Conservation (phyloP, 345 rosid species). For the Boechera retrofracta region DNA sequence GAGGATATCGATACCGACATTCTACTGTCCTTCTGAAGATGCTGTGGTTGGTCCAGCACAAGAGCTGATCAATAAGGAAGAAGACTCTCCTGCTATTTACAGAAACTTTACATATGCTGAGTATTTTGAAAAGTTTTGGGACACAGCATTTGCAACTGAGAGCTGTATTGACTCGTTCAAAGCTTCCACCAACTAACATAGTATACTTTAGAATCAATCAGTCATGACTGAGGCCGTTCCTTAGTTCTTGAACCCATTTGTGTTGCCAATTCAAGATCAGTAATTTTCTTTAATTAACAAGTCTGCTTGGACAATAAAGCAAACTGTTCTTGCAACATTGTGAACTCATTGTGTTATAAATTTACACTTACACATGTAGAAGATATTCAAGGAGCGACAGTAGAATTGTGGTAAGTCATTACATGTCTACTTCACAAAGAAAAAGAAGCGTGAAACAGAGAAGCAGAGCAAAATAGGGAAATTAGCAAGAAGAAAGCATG, state of each 20-base stretch:
- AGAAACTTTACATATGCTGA: constrained; percentile 52
- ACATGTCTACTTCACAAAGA: too few relatives aligned
- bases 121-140: constrained; percentile 66
- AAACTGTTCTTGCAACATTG: not conserved
- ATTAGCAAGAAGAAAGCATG: too few relatives aligned
- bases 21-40: constrained; percentile 60
- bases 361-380: not conserved
- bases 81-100: constrained; percentile 47
- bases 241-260: not conserved
- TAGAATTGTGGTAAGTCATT: too few relatives aligned
- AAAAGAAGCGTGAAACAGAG: too few relatives aligned
- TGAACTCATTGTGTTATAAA: not conserved
- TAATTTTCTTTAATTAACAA: not conserved
- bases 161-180: constrained; percentile 69
- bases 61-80: constrained; percentile 41
- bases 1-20: constrained; percentile 61
- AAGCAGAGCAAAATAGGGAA: too few relatives aligned
- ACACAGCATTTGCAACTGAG: constrained; percentile 54
- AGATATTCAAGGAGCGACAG: not conserved
- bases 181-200: constrained; percentile 18
- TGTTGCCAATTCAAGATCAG: constrained; percentile 9
- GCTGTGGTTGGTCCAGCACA: constrained; percentile 53
- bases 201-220: not conserved
- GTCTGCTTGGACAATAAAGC: not conserved
- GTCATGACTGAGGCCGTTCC: constrained; percentile 1